Evolutionary conservation across 371 early-diverging fungal genomes (phyloP), one percentile per base, ranked within the genome.

Genomic region (Zychaea mexicana): DNA sequence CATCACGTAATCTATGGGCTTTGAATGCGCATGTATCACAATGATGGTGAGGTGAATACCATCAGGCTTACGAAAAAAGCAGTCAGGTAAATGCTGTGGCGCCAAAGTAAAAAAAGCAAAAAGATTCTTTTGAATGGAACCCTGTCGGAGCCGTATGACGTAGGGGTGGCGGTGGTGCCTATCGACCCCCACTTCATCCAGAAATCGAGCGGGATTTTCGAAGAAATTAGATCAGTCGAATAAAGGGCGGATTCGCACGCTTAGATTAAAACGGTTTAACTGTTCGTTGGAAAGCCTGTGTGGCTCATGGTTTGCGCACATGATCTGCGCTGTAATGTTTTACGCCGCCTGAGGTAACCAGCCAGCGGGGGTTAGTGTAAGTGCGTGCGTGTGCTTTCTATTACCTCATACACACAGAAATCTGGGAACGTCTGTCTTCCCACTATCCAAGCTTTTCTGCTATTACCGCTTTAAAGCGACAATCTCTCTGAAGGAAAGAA

Each of bases 251-350:
- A 6, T 49, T 49, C 49, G 49, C 49, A 49, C 49, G 49, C 49
- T 49, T 49, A 49, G 24, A 49, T 49, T 19, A 49, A 49, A 49
- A 24, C 4, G 49, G 49, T 49, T 49, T n/a, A n/a, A 49, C 21
- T 9, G 26, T 24, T 22, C 2, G 19, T 22, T n/a, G 22, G 4
- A 49, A 9, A 10, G 6, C n/a, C 10, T 12, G 5, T 49, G 49
- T 49, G 49, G 49, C 49, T 49, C 49, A 49, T 49, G 22, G n/a
- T 10, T n/a, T 49, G 49, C 9, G 26, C 49, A 49, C 49, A 49
- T 49, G 49, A 49, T 49, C 49, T 49, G 49, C 49, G 49, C n/a
- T 49, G 24, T 49, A 49, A 49, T n/a, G 24, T 49, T 22, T 49
- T 49, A 49, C 22, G 24, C 49, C n/a, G 49, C 24, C 49, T 49